Evolutionary conservation across 768 basidiomycete genomes (phyloP), one percentile per base, ranked within the genome.

Genomic region (Mycena leptocephala): DNA sequence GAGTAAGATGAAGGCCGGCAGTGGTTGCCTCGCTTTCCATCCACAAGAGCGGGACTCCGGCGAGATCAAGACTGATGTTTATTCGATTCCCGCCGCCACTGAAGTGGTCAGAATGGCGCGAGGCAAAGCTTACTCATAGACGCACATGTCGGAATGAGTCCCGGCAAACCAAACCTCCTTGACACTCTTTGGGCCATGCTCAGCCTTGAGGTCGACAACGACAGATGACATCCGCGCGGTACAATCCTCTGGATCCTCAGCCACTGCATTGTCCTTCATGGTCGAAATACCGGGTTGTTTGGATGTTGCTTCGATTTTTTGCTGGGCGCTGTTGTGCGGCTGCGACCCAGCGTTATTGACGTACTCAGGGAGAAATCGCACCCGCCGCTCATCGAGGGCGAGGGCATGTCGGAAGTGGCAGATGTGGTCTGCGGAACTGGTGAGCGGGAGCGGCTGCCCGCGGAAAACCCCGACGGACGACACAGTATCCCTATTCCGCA

Each of bases 11-110:
- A 18, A 76, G 69, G 7, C 75, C 75, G 6, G 75, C 70, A 7
- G 65, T 33, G 14, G 20, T 72, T 3, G 75, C 75, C 39, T 76
- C 70, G 22, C 68, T 72, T 51, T 69, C 75, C 75, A 76, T 76
- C 75, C 75, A 76, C 61, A 76, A 55, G 0, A 76, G 46, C 22
- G 75, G 75, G 14, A 76, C 70, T 32, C 39, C 41, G 20, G 63
- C 62, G 26, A 64, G 46, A 55, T 76, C 55, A 1, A 76, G 53
- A 26, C 4, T 48, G 26, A 67, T 59, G n/a, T 76, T 76, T 16
- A 48, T 32, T 33, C 39, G n/a, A 18, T 59, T 65, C 18, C 75
- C 75, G 1, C 75, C 75, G 16, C 75, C 75, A 33, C 74, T 75
- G 48, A 32, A 35, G 8, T 22, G 11, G 24, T 53, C 4, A 35